Evolutionary conservation across 768 basidiomycete species (phyloP).

Genomic region (Nevesoporus exiguus): DNA sequence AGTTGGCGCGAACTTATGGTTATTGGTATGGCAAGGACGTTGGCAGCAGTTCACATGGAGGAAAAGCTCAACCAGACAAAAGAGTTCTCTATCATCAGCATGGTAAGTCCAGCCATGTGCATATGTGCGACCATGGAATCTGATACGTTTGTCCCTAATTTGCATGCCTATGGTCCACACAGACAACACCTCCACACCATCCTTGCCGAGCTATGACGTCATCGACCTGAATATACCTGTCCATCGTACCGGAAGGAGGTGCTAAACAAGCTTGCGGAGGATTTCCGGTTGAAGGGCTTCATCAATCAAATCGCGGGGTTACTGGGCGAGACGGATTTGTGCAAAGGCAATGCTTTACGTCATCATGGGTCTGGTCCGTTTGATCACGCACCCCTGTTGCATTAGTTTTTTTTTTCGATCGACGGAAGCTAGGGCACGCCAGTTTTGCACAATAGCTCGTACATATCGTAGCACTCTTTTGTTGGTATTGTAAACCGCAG

Average conservation of each 20-base stretch:
- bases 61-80: slow-evolving; percentile 1
- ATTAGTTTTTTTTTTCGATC: neutral
- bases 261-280: slow-evolving; percentile 50
- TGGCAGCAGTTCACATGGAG: slow-evolving; percentile 3
- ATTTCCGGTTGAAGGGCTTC: slow-evolving; percentile 58
- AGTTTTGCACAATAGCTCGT: neutral
- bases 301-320: slow-evolving; percentile 48
- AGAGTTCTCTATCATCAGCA: slow-evolving; percentile 5
- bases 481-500: neutral
- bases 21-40: slow-evolving; percentile 4
- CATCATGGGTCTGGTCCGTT: slow-evolving; percentile 32
- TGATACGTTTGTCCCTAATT: slow-evolving; percentile 18
- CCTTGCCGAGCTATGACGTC: slow-evolving; percentile 23
- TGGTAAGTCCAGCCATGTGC: neutral
- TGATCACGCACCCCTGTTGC: slow-evolving; percentile 29
- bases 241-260: slow-evolving; percentile 66
- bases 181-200: slow-evolving; percentile 19
- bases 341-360: neutral
- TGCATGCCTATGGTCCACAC: slow-evolving; percentile 16
- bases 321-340: slow-evolving; percentile 46
- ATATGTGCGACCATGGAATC: no score
- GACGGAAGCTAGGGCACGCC: no score
- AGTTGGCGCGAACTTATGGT: neutral
- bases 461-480: neutral
- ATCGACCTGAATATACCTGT: slow-evolving; percentile 57